phyloP scores from a whole-genome alignment of 257 asterid species.

The Scutellaria baicalensis region DNA sequence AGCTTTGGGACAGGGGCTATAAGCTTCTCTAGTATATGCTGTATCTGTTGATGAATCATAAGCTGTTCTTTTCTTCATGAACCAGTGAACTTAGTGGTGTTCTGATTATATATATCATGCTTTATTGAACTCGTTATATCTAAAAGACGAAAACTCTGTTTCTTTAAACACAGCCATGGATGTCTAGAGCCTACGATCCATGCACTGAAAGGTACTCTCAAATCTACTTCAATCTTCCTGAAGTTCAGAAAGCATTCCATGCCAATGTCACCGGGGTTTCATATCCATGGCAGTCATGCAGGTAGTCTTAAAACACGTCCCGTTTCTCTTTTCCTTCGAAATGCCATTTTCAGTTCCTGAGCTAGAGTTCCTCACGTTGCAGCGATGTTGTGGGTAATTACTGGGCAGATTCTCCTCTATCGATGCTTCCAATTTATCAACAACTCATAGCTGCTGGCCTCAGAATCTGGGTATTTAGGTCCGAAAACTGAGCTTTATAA shows the following conservation, averaged over 20 bases:
- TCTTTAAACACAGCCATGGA: constrained; percentile 67
- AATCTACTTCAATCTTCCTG: constrained; percentile 72
- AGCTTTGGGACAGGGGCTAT: no score
- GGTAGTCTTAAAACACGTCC: constrained; percentile 29
- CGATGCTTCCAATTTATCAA: constrained; percentile 90
- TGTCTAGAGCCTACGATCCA: constrained; percentile 90
- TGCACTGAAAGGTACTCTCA: constrained; percentile 76
- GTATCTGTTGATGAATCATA: background rate
- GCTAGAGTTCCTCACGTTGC: constrained; percentile 19
- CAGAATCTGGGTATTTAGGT: constrained; percentile 97
- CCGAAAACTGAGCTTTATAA: background rate
- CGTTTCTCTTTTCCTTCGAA: constrained; percentile 6
- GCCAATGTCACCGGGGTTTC: constrained; percentile 67
- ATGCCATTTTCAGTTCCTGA: background rate
- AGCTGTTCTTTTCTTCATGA: background rate
- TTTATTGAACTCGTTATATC: background rate
- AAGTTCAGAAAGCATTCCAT: constrained; percentile 85
- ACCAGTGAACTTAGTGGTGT: no score
- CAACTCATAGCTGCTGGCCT: constrained; percentile 80
- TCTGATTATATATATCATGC: background rate
- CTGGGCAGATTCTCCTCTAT: constrained; percentile 88
- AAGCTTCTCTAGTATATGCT: no score
- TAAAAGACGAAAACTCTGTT: background rate
- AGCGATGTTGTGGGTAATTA: constrained; percentile 69
- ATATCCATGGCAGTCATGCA: constrained; percentile 90